Percentiles rank a stretch among this genome's conserved stretches.
Conservation (phyloP, 2,329 filamentous ascomycete species). For the Arthrobotrys pseudoclavata region DNA sequence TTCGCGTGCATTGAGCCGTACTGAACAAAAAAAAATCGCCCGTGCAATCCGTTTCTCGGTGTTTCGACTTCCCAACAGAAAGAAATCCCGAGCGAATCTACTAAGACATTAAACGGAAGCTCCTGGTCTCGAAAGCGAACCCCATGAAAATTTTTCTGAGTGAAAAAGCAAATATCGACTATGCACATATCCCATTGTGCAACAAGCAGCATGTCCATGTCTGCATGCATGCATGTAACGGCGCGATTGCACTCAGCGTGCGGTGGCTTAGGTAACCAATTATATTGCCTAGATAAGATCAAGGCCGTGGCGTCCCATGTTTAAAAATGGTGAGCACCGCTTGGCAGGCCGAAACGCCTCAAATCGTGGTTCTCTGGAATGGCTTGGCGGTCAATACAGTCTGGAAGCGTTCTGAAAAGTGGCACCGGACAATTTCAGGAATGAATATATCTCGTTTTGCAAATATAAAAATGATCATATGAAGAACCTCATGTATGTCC, state of each 20-base stretch:
- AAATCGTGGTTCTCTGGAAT: constrained; percentile 50
- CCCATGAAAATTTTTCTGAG: constrained; percentile 53
- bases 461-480: constrained; percentile 1
- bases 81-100: constrained; percentile 31
- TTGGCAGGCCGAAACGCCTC: constrained; percentile 49
- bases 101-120: constrained; percentile 58
- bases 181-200: constrained; percentile 54
- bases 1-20: constrained; percentile 49
- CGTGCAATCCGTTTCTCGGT: constrained; percentile 8
- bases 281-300: constrained; percentile 50
- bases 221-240: constrained; percentile 61
- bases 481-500: constrained; percentile 18
- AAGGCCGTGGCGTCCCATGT: constrained; percentile 45
- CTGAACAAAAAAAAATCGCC: constrained; percentile 27
- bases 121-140: constrained; percentile 43
- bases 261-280: constrained; percentile 58
- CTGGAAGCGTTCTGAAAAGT: constrained; percentile 23
- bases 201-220: constrained; percentile 48
- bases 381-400: constrained; percentile 32
- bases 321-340: constrained; percentile 43
- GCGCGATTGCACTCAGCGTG: constrained; percentile 57
- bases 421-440: constrained; percentile 7
- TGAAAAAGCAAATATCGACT: constrained; percentile 50
- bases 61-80: constrained; percentile 56
- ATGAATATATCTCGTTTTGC: not conserved